Conservation (phyloP, 768 basidiomycete genomes). For the Mycena amicta region DNA sequence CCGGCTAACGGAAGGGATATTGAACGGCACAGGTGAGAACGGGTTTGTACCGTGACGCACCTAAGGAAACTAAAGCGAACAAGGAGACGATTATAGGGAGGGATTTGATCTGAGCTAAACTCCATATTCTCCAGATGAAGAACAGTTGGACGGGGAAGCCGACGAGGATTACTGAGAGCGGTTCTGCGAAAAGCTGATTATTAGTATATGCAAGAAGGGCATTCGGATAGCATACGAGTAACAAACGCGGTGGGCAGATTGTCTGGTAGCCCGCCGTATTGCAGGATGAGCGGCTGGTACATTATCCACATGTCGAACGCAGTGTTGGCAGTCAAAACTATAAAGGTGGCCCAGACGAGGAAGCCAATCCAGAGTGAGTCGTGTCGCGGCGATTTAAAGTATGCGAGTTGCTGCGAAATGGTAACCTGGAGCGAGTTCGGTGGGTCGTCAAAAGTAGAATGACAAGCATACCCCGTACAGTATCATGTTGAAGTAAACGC, state of each 20-base stretch:
- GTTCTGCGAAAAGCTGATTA: too few relatives aligned
- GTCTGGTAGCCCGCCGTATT: background rate
- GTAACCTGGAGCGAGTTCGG: background rate
- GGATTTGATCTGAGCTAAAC: background rate
- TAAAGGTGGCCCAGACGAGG: background rate
- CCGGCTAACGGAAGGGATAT: background rate
- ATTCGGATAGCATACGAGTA: background rate
- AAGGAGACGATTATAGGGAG: background rate
- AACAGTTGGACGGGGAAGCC: background rate
- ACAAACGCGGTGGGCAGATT: constrained; percentile 2
- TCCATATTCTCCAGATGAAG: background rate
- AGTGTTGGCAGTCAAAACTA: constrained; percentile 4
- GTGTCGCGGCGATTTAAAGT: background rate
- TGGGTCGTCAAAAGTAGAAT: background rate
- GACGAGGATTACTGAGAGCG: background rate
- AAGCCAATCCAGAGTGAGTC: background rate
- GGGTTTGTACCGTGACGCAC: background rate
- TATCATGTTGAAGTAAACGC: constrained; percentile 10
- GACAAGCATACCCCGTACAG: constrained; percentile 2
- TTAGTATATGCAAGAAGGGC: too few relatives aligned
- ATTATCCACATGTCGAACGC: constrained; percentile 1
- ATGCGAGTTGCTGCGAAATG: background rate
- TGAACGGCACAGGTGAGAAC: background rate
- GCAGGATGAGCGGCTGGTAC: constrained; percentile 2
- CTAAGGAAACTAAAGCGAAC: background rate